Conservation (phyloP, 2,329 filamentous ascomycete genomes). For the Nemania serpens region DNA sequence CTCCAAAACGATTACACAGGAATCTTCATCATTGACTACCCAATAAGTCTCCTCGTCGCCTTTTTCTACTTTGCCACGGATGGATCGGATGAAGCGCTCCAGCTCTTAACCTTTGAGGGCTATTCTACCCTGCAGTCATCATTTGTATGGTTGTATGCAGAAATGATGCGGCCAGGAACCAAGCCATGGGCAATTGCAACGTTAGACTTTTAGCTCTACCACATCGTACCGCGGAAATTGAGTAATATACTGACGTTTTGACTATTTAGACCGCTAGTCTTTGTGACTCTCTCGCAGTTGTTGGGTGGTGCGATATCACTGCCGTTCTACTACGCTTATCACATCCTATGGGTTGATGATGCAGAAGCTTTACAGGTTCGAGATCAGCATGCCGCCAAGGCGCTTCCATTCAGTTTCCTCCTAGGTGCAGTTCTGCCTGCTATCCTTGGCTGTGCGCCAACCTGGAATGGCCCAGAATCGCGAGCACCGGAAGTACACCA, state of each 20-base stretch:
- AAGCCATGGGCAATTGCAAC: conserved; percentile 32
- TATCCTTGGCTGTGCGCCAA: conserved; percentile 31
- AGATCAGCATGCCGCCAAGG: conserved; percentile 25
- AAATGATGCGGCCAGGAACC: conserved; percentile 29
- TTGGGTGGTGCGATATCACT: conserved; percentile 35
- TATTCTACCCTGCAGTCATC: conserved; percentile 35
- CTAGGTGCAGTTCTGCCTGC: conserved; percentile 34
- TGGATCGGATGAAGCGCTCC: conserved; percentile 32
- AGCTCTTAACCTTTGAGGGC: conserved; percentile 35
- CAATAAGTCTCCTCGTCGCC: conserved; percentile 31
- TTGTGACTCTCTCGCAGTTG: conserved; percentile 34
- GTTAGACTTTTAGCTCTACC: conserved; percentile 17
- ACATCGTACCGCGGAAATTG: background rate
- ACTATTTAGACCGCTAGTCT: conserved; percentile 32
- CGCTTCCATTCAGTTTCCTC: conserved; percentile 34
- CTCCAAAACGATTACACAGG: conserved; percentile 37
- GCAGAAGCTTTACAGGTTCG: conserved; percentile 22
- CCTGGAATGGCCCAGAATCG: conserved; percentile 32
- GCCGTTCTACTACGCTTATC: conserved; percentile 35
- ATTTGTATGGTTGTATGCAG: conserved; percentile 38
- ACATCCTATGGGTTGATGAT: conserved; percentile 31
- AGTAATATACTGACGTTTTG: conserved; percentile 16
- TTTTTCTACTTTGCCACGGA: conserved; percentile 39
- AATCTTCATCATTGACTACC: conserved; percentile 34
- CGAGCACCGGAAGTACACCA: conserved; percentile 32